Evolutionary conservation across 352 stramenopile species (phyloP), one percentile per base, ranked within the genome.

Genomic region (Globisporangium irregulare): DNA sequence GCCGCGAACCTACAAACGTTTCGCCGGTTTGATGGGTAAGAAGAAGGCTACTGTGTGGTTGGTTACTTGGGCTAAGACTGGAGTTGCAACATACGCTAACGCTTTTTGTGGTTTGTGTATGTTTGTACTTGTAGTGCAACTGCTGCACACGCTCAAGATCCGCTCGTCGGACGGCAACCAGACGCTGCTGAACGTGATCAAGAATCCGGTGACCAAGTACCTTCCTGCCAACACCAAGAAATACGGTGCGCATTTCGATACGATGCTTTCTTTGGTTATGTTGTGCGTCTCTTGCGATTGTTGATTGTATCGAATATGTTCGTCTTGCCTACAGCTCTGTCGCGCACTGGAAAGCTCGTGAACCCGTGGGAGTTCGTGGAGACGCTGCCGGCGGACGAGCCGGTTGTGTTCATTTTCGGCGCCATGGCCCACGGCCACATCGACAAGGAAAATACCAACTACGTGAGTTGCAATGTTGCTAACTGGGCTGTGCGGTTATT

Each of bases 131-230:
- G 38, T 77, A 98, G 98, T 99, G 60, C 98, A 99, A 91, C 76
- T 99, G 66, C 88, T 99, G 24, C 98, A 99, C 85, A 99, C 99
- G 83, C 93, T 99, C 77, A 99, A 99, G 83, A 99, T 99, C 76
- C 97, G 98, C 66, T 98, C 97, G 59, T 97, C 93, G n/a, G 94
- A 98, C 65, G 91, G 93, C 66, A 97, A 95, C 65, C 92, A 98
- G 38, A 99, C 94, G 54, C 83, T 99, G 46, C 89, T 99, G 67
- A 99, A 98, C 71, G 97, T 99, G 38, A 98, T 99, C 73, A 99
- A 99, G 78, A 99, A 99, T 87, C 98, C 98, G 6, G 89, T 99
- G 68, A 98, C 97, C 62, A 91, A 96, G 76, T 90, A 99, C 85
- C 83, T 99, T 36, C 97, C 97, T 15, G 88, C 98, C 29, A 98